Evolutionary conservation across 2,329 filamentous ascomycete species (phyloP).

Genomic region (Venturia carpophila): DNA sequence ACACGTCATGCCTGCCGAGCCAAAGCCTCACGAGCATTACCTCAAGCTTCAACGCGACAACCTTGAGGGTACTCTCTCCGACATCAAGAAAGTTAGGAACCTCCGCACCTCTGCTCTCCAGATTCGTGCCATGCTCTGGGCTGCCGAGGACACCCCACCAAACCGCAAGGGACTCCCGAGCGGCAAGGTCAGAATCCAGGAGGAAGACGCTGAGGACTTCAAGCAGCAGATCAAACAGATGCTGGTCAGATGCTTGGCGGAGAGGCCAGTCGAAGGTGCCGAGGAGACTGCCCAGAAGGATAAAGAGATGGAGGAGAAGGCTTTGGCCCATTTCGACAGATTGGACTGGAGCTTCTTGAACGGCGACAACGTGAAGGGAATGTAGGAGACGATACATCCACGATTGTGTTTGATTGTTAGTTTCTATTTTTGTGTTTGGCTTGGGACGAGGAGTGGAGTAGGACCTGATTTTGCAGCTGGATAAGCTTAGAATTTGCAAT

Average conservation of each 20-base stretch:
- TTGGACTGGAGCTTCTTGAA: conserved; percentile 13
- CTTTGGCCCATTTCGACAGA: neutral
- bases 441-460: neutral
- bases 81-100: conserved; percentile 11
- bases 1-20: conserved; percentile 4
- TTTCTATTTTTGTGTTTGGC: conserved; percentile 5
- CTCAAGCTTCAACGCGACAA: conserved; percentile 10
- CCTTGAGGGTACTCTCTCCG: conserved; percentile 2
- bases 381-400: neutral
- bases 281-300: neutral
- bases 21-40: conserved; percentile 10
- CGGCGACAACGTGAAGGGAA: neutral
- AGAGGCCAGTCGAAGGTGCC: neutral
- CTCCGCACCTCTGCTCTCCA: conserved; percentile 9
- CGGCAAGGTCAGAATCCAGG: conserved; percentile 3
- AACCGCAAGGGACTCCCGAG: conserved; percentile 10
- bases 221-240: conserved; percentile 10
- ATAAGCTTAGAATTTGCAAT: conserved; percentile 4
- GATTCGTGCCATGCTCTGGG: conserved; percentile 1
- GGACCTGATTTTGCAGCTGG: neutral
- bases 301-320: conserved; percentile 6
- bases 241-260: conserved; percentile 1
- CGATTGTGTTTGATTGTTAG: conserved; percentile 4
- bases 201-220: conserved; percentile 1
- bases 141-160: conserved; percentile 3